These are phyloP conservation scores for Carallia pectinifolia DNA, from an alignment of 345 rosid genomes.

Conservation along the genomic window DNA sequence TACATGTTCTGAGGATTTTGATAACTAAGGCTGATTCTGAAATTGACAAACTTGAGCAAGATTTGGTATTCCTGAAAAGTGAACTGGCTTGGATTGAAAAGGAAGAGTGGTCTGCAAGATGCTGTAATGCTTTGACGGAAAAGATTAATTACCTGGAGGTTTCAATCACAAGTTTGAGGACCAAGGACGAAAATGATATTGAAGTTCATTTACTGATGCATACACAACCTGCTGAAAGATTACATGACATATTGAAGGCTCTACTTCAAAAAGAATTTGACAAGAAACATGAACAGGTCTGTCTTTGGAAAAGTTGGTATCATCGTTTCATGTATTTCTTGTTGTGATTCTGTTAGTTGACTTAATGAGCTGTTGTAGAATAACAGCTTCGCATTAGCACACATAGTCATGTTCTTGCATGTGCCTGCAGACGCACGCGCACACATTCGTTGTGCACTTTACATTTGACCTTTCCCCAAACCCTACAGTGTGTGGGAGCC, in stretches of 20 bases:
- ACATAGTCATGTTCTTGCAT: neutral
- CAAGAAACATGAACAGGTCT: constrained; percentile 43
- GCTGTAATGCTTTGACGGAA: constrained; percentile 44
- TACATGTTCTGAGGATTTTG: constrained; percentile 51
- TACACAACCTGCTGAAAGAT: constrained; percentile 39
- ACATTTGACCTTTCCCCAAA: too few species aligned
- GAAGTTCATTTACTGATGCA: constrained; percentile 33
- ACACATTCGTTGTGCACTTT: too few species aligned
- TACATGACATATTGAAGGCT: constrained; percentile 38
- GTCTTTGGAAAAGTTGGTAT: constrained; percentile 11
- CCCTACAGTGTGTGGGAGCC: too few species aligned
- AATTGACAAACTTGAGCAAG: constrained; percentile 49
- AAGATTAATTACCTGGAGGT: constrained; percentile 37
- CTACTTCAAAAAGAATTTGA: constrained; percentile 26
- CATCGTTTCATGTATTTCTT: neutral
- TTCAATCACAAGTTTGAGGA: constrained; percentile 38
- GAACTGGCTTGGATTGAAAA: constrained; percentile 52
- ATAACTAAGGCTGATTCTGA: constrained; percentile 48
- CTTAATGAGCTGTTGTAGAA: neutral
- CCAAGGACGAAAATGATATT: constrained; percentile 29
- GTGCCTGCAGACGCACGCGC: neutral
- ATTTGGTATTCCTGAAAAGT: constrained; percentile 37
- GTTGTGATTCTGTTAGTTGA: constrained; percentile 5
- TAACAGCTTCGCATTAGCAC: neutral
- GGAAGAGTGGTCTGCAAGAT: constrained; percentile 47